Evolutionary conservation across 768 basidiomycete genomes (phyloP).

Genomic region (Candolleomyces efflorescens): DNA sequence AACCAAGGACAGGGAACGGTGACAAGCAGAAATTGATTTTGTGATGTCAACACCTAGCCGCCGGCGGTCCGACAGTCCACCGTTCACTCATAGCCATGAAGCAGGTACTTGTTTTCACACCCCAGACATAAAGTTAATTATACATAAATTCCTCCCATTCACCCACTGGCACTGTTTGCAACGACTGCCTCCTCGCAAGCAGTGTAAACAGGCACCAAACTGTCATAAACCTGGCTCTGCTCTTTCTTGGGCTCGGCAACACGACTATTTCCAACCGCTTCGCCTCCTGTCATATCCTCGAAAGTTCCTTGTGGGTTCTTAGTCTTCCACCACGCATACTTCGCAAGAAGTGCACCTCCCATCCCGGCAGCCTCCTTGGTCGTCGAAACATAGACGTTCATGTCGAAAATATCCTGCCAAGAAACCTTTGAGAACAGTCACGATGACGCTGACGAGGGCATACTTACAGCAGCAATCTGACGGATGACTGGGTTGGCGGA

Average conservation of each 20-base stretch:
- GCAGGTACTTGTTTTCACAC: too few relatives aligned
- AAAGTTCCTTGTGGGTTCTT: constrained; percentile 45
- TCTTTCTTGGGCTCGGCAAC: constrained; percentile 56
- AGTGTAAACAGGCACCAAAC: constrained; percentile 48
- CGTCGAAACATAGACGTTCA: constrained; percentile 65
- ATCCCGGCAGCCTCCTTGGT: constrained; percentile 69
- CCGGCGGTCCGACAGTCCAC: too few relatives aligned
- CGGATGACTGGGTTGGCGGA: constrained; percentile 69
- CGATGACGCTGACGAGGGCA: neutral
- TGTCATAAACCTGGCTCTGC: constrained; percentile 46
- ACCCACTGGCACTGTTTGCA: neutral
- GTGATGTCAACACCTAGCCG: too few relatives aligned
- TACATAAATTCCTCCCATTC: neutral
- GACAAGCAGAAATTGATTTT: too few relatives aligned
- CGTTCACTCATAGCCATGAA: too few relatives aligned
- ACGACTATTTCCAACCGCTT: constrained; percentile 49
- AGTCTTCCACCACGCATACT: constrained; percentile 66
- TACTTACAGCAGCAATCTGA: constrained; percentile 58
- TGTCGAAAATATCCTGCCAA: constrained; percentile 62
- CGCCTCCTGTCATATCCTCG: constrained; percentile 58
- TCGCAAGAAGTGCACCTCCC: constrained; percentile 69
- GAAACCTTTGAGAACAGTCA: neutral
- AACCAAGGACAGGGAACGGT: too few relatives aligned
- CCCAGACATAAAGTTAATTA: too few relatives aligned
- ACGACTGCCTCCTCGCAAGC: constrained; percentile 53